Evolutionary conservation across 2,329 filamentous ascomycete genomes (phyloP), one percentile per base, ranked within the genome.

Genomic region (Monilinia laxa): DNA sequence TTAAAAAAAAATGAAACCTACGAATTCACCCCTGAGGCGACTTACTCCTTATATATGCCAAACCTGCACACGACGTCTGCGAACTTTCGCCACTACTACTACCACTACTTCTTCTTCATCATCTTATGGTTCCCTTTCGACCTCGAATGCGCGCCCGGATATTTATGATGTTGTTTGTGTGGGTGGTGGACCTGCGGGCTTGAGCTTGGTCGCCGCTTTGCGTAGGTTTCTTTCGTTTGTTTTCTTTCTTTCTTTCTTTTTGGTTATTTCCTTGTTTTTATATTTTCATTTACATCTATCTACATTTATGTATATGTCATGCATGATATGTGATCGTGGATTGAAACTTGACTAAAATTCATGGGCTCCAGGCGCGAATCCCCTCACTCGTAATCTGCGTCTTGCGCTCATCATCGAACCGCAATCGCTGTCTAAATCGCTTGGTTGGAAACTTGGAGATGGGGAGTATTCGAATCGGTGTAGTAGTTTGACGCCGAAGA

Each of bases 331-430:
- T 35, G 1, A 6, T 35, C 18, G 51, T n/a, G 28, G 20, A 10
- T 5, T 3, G 12, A 20, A 38, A 42, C 5, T 35, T 35, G 31
- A 9, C 31, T 35, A 47, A 40, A n/a, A 51, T 66, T n/a, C 54
- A 11, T 18, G 1, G 35, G 18, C 51, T 18, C 18, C 69, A 95
- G 91, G 90, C 72, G 85, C 92, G 16, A 93, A 90, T 23, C 87
- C 90, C 7, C 80, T 85, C 23, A 96, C 95, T 2, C 86, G 89
- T 40, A 83, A 87, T 69, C 86, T 99, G 35, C 91, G 90, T 73
- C 85, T 97, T 54, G 95, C 94, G 68, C 87, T 99, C 68, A 85
- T 99, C 68, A 85, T 99, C 74, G 95, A 99, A 81, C 89, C 89
- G 47, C 93, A 97, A 79, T 89, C 96, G 76, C 85, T 99, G 45